These are phyloP conservation scores for Paramecium biaurelia DNA, from an alignment of 73 alveolate genomes.

Conservation along the genomic window DNA sequence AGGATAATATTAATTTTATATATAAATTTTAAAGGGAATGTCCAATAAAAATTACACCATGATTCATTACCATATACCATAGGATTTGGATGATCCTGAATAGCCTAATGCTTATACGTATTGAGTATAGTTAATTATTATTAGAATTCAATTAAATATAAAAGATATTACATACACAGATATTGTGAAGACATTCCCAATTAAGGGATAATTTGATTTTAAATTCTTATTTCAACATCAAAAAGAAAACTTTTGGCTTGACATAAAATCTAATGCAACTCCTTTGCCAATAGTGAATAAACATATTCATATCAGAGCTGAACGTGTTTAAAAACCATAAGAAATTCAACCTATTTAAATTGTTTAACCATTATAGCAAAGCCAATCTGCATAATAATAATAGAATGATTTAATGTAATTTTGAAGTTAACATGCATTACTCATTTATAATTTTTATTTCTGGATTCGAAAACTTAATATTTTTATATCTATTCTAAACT, in stretches of 20 bases:
- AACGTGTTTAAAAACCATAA: background rate
- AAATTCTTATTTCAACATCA: background rate
- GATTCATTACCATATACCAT: background rate
- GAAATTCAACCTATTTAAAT: background rate
- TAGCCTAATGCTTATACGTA: slow-evolving; percentile 32
- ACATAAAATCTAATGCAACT: slow-evolving; percentile 1
- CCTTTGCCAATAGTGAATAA: slow-evolving; percentile 17
- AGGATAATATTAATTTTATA: background rate
- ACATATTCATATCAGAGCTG: slow-evolving; percentile 12
- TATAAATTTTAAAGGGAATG: background rate
- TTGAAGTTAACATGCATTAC: background rate
- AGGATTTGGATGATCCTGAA: background rate
- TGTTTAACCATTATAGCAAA: background rate
- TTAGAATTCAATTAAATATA: background rate
- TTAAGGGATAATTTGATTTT: background rate
- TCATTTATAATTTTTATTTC: no score
- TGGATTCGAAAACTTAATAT: no score
- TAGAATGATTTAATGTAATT: background rate
- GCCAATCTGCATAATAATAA: background rate
- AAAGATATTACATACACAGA: slow-evolving; percentile 33
- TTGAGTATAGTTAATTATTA: background rate
- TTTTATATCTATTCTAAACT: no score
- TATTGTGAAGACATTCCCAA: slow-evolving; percentile 3
- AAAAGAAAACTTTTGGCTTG: slow-evolving; percentile 7
- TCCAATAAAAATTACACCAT: slow-evolving; percentile 1